A percentile compares a stretch with the other conserved stretches of the same genome.
phyloP scores from a whole-genome alignment of 2,329 filamentous ascomycete species.

The Penicillium sp. region DNA sequence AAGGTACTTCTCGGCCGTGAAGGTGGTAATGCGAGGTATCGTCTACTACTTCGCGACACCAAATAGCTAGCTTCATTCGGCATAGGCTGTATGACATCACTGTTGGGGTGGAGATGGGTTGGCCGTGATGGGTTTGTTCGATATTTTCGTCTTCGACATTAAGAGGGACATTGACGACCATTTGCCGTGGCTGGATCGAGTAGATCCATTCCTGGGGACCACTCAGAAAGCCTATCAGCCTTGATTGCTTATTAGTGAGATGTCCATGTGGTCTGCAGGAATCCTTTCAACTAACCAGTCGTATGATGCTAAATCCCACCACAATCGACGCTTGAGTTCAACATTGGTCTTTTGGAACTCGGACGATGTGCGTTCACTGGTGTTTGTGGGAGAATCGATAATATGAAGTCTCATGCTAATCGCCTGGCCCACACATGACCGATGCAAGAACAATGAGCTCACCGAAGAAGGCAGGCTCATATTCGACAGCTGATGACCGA shows the following conservation, averaged over 20 bases:
- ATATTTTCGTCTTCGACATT: constrained; percentile 48
- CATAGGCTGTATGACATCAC: constrained; percentile 49
- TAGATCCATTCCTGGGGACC: constrained; percentile 50
- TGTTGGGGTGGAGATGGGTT: constrained; percentile 41
- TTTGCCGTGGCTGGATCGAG: constrained; percentile 43
- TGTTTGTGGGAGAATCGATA: constrained; percentile 29
- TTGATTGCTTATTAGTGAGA: constrained; percentile 11
- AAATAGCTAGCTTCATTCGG: constrained; percentile 43
- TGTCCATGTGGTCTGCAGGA: background rate
- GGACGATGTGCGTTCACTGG: constrained; percentile 17
- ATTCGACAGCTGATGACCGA: constrained; percentile 32
- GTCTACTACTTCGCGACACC: constrained; percentile 47
- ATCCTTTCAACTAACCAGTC: constrained; percentile 40
- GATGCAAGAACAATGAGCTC: constrained; percentile 26
- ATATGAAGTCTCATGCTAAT: constrained; percentile 40
- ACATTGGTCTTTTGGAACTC: constrained; percentile 26
- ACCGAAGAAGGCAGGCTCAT: constrained; percentile 25
- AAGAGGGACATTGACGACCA: constrained; percentile 43
- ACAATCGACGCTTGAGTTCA: constrained; percentile 45
- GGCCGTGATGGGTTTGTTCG: constrained; percentile 14
- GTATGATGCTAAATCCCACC: constrained; percentile 48
- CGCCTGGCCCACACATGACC: constrained; percentile 32
- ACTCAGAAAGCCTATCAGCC: constrained; percentile 43
- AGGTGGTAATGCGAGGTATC: constrained; percentile 29
- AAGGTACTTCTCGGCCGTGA: constrained; percentile 31